Base-by-base conservation (phyloP, 2,329 filamentous ascomycete species). In the Pyricularia sp. region DNA sequence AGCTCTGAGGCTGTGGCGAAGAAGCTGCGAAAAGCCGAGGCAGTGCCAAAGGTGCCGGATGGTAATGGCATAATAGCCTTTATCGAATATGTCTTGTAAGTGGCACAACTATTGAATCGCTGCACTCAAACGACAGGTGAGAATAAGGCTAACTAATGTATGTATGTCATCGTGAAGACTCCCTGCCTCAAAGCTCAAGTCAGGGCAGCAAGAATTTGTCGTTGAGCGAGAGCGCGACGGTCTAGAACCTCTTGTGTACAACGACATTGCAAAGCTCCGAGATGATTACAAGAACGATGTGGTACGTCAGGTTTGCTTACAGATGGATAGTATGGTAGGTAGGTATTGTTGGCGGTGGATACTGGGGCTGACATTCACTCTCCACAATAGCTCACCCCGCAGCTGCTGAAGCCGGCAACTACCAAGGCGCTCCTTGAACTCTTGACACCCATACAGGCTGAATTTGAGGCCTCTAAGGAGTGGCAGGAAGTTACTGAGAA, bases 21-120 rank as follows among this genome's bases (percentile, higher is more conserved):
- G 80, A 96, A 96, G 81, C 81, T 96, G 64, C 87, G 87, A 73
- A 97, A 97, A 76, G 92, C 93, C 0, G 85, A 88, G 68, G 90
- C 89, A 26, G 84, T 85, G 19, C 92, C 92, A 35, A 86, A 86
- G 71, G 81, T 88, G 30, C 82, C 90, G 4, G 91, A 96, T 70
- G 89, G 88, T 33, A 97, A 97, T 73, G 94, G 93, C 24, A 80
- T 97, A 13, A 78, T 97, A 63, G 86, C 89, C 2, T 93, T 97
- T 67, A 87, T 94, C 24, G 90, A 97, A 75, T 91, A 86, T 72
- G 91, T 97, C 33, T 81, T 97, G 35, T 64, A 49, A 60, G 63
- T 55, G 8, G 16, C 26, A 31, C 10, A 40, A 4, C 8, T 24
- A 62, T 40, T 12, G n/a, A 16, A 4, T 13, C 2, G 19, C n/a